Conservation (phyloP, 73 alveolate species). For the Paramecium pentaurelia region DNA sequence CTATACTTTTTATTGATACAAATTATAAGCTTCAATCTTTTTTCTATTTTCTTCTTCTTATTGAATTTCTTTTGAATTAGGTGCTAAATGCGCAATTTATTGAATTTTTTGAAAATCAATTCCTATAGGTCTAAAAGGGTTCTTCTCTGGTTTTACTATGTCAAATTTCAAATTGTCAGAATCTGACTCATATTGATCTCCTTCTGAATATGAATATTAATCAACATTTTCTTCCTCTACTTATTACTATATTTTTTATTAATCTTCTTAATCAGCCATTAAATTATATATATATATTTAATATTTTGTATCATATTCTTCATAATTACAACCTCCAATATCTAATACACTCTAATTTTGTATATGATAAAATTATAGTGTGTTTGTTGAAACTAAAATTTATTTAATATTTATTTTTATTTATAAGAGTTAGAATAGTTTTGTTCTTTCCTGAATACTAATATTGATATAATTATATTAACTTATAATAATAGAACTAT, state of each 20-base stretch:
- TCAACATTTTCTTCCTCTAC: neutral
- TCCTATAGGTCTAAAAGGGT: constrained; percentile 29
- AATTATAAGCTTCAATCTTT: constrained; percentile 16
- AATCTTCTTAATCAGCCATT: neutral
- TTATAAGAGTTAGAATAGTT: neutral
- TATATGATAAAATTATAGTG: too few relatives aligned
- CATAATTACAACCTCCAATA: neutral
- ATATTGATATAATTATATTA: neutral
- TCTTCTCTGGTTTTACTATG: constrained; percentile 13
- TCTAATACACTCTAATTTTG: neutral
- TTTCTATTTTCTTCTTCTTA: constrained; percentile 1
- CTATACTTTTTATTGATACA: neutral
- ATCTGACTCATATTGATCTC: constrained; percentile 30
- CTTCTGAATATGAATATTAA: constrained; percentile 31
- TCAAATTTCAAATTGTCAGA: constrained; percentile 40
- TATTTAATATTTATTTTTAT: neutral
- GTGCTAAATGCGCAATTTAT: neutral
- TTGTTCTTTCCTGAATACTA: neutral
- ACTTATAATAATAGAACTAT: neutral
- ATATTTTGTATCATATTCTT: neutral
- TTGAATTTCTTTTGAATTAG: neutral
- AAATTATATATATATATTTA: neutral
- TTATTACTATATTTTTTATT: neutral
- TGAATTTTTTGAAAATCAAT: constrained; percentile 34
- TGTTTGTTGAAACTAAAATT: neutral